Conservation (phyloP, 768 basidiomycete species). For the Podaxis carcinomalis region DNA sequence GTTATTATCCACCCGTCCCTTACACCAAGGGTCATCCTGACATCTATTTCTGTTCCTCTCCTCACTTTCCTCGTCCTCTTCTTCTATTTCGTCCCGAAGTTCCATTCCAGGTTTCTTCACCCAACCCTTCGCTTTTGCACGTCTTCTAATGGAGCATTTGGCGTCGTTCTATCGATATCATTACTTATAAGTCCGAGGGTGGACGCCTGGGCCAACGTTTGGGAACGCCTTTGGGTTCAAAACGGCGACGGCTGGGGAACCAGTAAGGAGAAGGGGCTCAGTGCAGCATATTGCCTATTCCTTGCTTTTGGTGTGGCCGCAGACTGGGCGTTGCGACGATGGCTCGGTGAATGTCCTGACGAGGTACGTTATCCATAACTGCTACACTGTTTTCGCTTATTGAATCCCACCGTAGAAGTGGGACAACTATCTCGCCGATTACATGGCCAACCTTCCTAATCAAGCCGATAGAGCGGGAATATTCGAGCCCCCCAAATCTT, state of each 20-base stretch:
- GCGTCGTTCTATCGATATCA: slow-evolving; percentile 48
- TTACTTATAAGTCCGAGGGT: slow-evolving; percentile 43
- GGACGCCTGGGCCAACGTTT: slow-evolving; percentile 51
- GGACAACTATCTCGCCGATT: slow-evolving; percentile 62
- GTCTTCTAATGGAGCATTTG: slow-evolving; percentile 54
- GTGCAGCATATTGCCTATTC: slow-evolving; percentile 52
- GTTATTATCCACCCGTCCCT: slow-evolving; percentile 54
- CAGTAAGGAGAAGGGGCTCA: slow-evolving; percentile 51
- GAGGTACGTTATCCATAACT: slow-evolving; percentile 36
- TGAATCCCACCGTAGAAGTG: slow-evolving; percentile 46
- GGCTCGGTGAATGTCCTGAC: slow-evolving; percentile 66
- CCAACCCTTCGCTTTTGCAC: slow-evolving; percentile 45
- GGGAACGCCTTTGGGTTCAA: slow-evolving; percentile 56
- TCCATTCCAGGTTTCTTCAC: slow-evolving; percentile 37
- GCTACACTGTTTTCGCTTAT: background rate
- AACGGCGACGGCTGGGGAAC: slow-evolving; percentile 47
- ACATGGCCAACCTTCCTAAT: slow-evolving; percentile 50
- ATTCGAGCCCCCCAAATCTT: slow-evolving; percentile 48
- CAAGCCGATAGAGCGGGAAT: slow-evolving; percentile 50
- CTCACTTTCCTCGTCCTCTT: slow-evolving; percentile 32
- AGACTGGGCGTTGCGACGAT: slow-evolving; percentile 53
- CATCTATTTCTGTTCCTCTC: slow-evolving; percentile 27
- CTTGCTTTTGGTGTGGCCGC: slow-evolving; percentile 37
- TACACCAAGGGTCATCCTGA: slow-evolving; percentile 41
- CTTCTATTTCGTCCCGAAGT: slow-evolving; percentile 40